Evolutionary conservation across 2,329 filamentous ascomycete genomes (phyloP), one percentile per base, ranked within the genome.

Genomic region (Thelonectria blattea): DNA sequence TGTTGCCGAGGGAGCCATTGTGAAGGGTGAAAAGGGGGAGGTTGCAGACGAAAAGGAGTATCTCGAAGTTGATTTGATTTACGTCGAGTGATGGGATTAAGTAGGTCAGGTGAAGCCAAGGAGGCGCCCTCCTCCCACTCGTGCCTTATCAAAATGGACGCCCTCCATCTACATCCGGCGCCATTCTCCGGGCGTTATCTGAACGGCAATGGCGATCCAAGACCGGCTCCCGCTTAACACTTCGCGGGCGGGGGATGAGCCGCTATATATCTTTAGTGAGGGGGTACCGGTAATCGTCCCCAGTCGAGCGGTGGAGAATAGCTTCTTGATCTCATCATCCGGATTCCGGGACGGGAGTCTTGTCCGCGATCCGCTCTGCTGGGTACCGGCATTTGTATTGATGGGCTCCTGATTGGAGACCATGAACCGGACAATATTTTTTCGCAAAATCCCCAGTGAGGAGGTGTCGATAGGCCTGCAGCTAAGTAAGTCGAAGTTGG

Each of bases 1-100:
- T 6, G 51, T 58, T 8, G 56, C 48, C 11, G 64, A 56, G 34
- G 60, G 56, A 12, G 64, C 27, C 64, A 65, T 65, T 1, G n/a
- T 54, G 27, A 7, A 30, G 27, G 27, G 27, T 7, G 8, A 9
- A 20, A 27, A 30, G 12, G 10, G 43, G 14, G 20, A 27, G 18
- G 5, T 5, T 30, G 43, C 15, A 18, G 42, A 45, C 2, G 17
- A 18, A 20, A 9, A 22, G 3, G 11, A 45, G 42, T 45, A 20
- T 39, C 11, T n/a, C 11, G 27, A 27, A 32, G 10, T 22, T n/a
- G 24, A n/a, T 22, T n/a, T 11, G n/a, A n/a, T 22, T n/a, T 11
- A 11, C 8, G 34, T 37, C 12, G 15, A 37, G 11, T 37, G 15
- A 37, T 37, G 34, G 15, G 17, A 34, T 34, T 15, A 24, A n/a